phyloP scores from a whole-genome alignment of 345 rosid species.

The Pistacia integerrima region DNA sequence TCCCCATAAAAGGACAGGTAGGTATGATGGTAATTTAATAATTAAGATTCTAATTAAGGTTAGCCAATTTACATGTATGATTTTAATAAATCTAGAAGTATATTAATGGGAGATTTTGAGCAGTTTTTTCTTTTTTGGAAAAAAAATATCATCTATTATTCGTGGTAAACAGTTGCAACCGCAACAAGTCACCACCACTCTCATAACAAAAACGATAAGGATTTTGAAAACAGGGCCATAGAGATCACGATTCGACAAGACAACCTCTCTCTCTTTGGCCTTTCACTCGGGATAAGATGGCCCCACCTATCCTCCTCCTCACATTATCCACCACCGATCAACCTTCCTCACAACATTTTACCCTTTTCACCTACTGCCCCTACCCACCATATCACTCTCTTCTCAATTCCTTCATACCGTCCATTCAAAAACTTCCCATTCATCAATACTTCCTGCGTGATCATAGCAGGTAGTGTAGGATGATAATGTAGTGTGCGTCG shows the following conservation, averaged over 20 bases:
- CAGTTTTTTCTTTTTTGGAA: not conserved
- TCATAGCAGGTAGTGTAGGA: not conserved
- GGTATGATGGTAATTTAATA: no score
- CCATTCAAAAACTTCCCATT: not conserved
- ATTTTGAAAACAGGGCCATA: slow-evolving; percentile 13
- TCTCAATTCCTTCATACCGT: not conserved
- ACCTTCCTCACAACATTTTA: not conserved
- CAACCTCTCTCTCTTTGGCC: slow-evolving; percentile 23
- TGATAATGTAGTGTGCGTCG: not conserved
- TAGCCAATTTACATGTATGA: no score
- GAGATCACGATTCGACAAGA: slow-evolving; percentile 31
- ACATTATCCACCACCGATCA: not conserved
- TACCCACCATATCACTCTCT: slow-evolving; percentile 4
- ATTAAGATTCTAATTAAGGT: no score
- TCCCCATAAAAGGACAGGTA: no score
- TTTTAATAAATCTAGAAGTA: no score
- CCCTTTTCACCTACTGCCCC: not conserved
- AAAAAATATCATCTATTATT: not conserved
- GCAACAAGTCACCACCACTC: not conserved
- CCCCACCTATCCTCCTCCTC: slow-evolving; percentile 20
- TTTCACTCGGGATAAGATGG: slow-evolving; percentile 39
- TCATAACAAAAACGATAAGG: slow-evolving; percentile 23
- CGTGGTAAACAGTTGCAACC: not conserved
- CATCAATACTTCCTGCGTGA: not conserved
- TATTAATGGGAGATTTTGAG: no score